Evolutionary conservation across 176 grass and related monocot species (phyloP), one percentile per base, ranked within the genome.

Genomic region (Aegilops tauschii): DNA sequence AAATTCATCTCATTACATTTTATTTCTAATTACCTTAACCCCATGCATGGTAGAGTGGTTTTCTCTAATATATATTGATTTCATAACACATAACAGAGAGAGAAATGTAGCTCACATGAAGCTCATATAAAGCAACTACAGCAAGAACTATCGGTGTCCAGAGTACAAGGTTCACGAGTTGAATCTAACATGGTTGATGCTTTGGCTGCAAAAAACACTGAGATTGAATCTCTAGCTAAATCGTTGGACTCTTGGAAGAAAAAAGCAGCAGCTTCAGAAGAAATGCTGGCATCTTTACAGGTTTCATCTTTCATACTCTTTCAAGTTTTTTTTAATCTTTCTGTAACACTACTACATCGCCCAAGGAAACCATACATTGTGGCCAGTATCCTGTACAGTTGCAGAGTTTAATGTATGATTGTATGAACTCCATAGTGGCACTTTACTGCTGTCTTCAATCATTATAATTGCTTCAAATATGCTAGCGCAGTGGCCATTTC

Each of bases 141-240:
- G 69, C 92, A 93, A 91, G 92, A 99, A 56, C 58, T 99, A 85
- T 96, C 92, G 49, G 82, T 83, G 66, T 94, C 85, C 80, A 94
- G 87, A 85, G 84, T 93, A 77, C 92, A 99, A 86, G 87, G 88
- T 52, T 90, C 92, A 45, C 90, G 97, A 92, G 92, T 70, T n/a
- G 97, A 99, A 90, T 94, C 92, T 69, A 99, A 99, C 73, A 91
- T 99, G 97, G 78, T 93, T 86, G 97, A 99, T 92, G 97, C 97
- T 91, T 89, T 99, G 87, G 85, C 85, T 81, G 90, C 97, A 54
- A 99, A 99, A 82, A 99, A 99, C 42, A 66, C 90, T 18, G 97
- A 99, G 93, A 96, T 99, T 72, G 97, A 99, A 79, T 80, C 89
- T 75, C 92, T 99, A 69, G 61, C 36, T 78, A 90, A 77, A 84